These are phyloP conservation scores for Ochetophila trinervis DNA, from an alignment of 306 rosid species.

Conservation along the genomic window DNA sequence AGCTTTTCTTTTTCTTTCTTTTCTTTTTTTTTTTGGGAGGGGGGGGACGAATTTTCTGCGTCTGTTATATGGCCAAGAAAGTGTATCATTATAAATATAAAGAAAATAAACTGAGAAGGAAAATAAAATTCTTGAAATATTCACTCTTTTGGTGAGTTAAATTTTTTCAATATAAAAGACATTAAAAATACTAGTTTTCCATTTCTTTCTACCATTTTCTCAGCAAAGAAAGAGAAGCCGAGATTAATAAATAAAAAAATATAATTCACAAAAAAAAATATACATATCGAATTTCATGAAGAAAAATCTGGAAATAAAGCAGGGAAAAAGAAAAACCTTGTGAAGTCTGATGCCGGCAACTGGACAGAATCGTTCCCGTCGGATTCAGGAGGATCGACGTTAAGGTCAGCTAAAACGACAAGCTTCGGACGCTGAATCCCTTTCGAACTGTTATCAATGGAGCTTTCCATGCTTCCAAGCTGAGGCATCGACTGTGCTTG, in stretches of 20 bases:
- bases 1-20: no score
- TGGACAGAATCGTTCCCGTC: constrained; percentile 41
- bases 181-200: no score
- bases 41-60: no score
- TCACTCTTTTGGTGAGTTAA: no score
- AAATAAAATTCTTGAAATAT: no score
- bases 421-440: constrained; percentile 35
- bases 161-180: no score
- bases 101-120: no score
- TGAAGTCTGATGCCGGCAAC: constrained; percentile 27
- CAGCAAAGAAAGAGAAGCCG: background rate
- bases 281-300: background rate
- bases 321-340: constrained; percentile 32
- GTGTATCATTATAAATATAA: no score
- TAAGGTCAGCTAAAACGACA: constrained; percentile 75
- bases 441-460: constrained; percentile 30
- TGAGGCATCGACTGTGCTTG: background rate
- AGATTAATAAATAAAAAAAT: background rate
- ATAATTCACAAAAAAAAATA: no score
- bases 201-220: background rate
- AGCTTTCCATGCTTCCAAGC: constrained; percentile 23
- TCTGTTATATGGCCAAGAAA: no score
- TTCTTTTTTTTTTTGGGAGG: no score
- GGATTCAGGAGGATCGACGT: constrained; percentile 73
- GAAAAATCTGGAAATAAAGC: background rate